Evolutionary conservation across 2,329 filamentous ascomycete species (phyloP).

Genomic region (Diatrype stigma): DNA sequence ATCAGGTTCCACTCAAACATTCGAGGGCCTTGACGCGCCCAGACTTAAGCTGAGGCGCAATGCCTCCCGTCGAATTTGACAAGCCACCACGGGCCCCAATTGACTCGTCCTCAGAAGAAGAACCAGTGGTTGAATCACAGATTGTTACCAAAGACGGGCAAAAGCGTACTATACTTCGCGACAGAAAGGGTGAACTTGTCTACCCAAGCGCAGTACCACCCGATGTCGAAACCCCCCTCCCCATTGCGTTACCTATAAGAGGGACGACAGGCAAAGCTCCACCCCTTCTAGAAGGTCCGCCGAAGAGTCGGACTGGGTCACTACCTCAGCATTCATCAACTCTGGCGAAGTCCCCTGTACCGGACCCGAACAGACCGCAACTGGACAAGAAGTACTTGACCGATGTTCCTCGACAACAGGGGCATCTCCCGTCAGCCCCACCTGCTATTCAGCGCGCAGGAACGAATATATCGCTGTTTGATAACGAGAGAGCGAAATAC

Average conservation of each 20-base stretch:
- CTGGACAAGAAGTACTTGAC: conserved; percentile 16
- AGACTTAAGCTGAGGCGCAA: conserved; percentile 2
- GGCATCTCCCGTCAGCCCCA: conserved; percentile 3
- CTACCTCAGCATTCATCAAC: background rate
- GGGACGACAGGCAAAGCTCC: conserved; percentile 2
- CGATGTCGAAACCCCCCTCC: conserved; percentile 15
- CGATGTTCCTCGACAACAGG: conserved; percentile 10
- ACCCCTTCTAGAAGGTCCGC: conserved; percentile 3
- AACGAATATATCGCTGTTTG: conserved; percentile 17
- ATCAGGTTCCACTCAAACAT: no score
- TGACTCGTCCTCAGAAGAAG: conserved; percentile 7
- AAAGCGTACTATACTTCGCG: conserved; percentile 13
- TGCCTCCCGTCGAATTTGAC: conserved; percentile 24
- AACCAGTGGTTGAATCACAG: conserved; percentile 10
- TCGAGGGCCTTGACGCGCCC: no score
- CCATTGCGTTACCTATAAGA: conserved; percentile 7
- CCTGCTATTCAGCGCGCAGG: conserved; percentile 17
- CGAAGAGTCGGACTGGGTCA: conserved; percentile 13
- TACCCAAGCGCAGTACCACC: conserved; percentile 22
- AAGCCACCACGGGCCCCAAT: conserved; percentile 23
- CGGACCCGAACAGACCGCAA: conserved; percentile 7
- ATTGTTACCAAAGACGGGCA: conserved; percentile 9
- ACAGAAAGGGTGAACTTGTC: conserved; percentile 16
- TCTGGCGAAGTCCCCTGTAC: conserved; percentile 1
- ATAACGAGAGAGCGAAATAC: conserved; percentile 6